phyloP scores from a whole-genome alignment of 2,329 filamentous ascomycete genomes.

The Lachnellula willkommii region DNA sequence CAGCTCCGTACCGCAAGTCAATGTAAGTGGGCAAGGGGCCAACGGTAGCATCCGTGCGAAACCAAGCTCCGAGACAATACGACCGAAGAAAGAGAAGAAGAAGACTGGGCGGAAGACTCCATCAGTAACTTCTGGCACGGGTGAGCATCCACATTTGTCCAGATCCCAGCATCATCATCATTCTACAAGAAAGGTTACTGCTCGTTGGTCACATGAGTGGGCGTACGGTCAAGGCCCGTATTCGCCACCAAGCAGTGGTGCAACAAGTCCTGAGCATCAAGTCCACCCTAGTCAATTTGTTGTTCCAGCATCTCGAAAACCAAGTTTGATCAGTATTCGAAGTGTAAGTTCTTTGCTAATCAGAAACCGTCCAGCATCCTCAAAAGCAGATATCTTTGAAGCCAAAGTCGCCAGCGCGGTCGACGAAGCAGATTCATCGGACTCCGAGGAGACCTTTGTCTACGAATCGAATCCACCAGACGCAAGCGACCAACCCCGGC shows the following conservation, averaged over 20 bases:
- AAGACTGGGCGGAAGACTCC: conserved; percentile 70
- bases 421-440: conserved; percentile 91
- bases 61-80: conserved; percentile 90
- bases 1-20: conserved; percentile 78
- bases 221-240: conserved; percentile 27
- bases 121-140: conserved; percentile 63
- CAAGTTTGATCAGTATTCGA: conserved; percentile 34
- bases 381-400: conserved; percentile 97
- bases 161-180: conserved; percentile 35
- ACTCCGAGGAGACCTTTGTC: conserved; percentile 97
- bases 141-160: conserved; percentile 48
- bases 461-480: conserved; percentile 95
- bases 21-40: conserved; percentile 63
- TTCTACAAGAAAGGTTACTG: conserved; percentile 26
- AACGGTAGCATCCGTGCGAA: conserved; percentile 76
- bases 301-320: conserved; percentile 31
- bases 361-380: conserved; percentile 59
- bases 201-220: conserved; percentile 16
- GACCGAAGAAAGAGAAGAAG: conserved; percentile 90
- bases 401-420: conserved; percentile 94
- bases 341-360: conserved; percentile 43
- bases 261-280: conserved; percentile 24
- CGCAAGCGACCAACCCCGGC: conserved; percentile 54
- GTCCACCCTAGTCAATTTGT: conserved; percentile 3
- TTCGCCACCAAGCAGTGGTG: conserved; percentile 18